These are phyloP conservation scores for Podaxis sp. DNA, from an alignment of 768 basidiomycete genomes.

Conservation along the genomic window DNA sequence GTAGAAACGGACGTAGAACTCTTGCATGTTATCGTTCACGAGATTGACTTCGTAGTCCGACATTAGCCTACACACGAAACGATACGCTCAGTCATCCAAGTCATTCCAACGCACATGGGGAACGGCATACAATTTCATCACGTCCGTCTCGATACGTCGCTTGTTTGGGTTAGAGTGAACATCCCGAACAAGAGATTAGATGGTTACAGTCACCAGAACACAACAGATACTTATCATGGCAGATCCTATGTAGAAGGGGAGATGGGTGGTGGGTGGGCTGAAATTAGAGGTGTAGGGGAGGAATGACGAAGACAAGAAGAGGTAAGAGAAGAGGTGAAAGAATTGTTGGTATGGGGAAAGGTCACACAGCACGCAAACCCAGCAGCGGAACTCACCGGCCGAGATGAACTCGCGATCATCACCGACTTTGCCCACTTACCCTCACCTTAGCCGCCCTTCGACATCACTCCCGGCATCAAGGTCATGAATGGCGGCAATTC, in stretches of 20 bases:
- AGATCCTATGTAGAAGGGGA: not conserved
- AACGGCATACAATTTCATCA: slow-evolving; percentile 91
- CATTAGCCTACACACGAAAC: slow-evolving; percentile 66
- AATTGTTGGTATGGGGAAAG: slow-evolving; percentile 2
- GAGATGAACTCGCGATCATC: slow-evolving; percentile 1
- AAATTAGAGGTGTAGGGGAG: not conserved
- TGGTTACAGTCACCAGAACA: not conserved
- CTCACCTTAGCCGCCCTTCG: not conserved
- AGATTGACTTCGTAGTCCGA: slow-evolving; percentile 97
- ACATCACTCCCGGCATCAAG: not conserved
- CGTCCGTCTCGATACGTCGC: slow-evolving; percentile 97
- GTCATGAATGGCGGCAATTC: not conserved
- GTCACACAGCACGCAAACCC: slow-evolving; percentile 5
- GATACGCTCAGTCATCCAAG: not conserved
- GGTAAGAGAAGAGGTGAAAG: not conserved
- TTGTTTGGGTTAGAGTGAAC: slow-evolving; percentile 76
- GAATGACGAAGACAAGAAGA: not conserved
- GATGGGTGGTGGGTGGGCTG: not conserved
- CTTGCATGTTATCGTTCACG: slow-evolving; percentile 98
- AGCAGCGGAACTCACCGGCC: slow-evolving; percentile 12
- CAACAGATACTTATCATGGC: slow-evolving; percentile 15
- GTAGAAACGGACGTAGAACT: slow-evolving; percentile 95
- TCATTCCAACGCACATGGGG: not conserved
- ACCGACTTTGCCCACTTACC: not conserved
- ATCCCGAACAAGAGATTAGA: slow-evolving; percentile 19